These are phyloP conservation scores for Penicillium lividum DNA, from an alignment of 495 filamentous ascomycete genomes.

Conservation along the genomic window DNA sequence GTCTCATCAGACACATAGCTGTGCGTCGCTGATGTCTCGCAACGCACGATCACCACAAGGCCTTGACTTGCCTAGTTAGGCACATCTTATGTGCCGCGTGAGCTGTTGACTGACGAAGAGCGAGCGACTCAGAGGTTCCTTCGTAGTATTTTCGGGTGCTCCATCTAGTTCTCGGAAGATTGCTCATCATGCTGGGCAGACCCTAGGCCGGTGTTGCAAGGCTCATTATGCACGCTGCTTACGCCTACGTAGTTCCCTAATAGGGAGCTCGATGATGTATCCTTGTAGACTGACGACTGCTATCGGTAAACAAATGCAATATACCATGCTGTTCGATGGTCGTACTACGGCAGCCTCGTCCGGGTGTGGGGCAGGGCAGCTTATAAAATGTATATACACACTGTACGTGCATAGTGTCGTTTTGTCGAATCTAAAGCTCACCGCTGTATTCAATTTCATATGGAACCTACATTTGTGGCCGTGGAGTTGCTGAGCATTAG, in stretches of 20 bases:
- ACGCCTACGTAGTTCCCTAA: no score
- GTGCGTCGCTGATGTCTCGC: conserved; percentile 2
- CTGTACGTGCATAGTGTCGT: not conserved
- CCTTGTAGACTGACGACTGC: conserved; percentile 1
- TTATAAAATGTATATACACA: not conserved
- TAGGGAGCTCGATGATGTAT: not conserved
- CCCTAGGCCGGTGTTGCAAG: not conserved
- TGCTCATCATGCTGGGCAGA: not conserved
- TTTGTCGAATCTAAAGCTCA: conserved; percentile 4
- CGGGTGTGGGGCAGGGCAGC: not conserved
- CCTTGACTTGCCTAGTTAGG: conserved; percentile 2
- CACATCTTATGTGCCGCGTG: not conserved
- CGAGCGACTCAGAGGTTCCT: not conserved
- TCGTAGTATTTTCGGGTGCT: not conserved
- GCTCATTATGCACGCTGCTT: conserved; percentile 1
- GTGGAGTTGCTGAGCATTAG: conserved; percentile 1
- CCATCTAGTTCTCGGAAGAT: not conserved
- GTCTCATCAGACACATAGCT: not conserved
- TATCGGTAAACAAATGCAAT: not conserved
- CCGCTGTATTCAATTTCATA: not conserved
- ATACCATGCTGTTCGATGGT: not conserved
- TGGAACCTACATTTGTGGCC: not conserved
- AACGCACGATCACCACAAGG: conserved; percentile 1
- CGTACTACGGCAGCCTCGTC: not conserved
- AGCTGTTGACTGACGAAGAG: not conserved